Conservation (phyloP, 2,329 filamentous ascomycete species). For the Pseudocercospora fijiensis region DNA sequence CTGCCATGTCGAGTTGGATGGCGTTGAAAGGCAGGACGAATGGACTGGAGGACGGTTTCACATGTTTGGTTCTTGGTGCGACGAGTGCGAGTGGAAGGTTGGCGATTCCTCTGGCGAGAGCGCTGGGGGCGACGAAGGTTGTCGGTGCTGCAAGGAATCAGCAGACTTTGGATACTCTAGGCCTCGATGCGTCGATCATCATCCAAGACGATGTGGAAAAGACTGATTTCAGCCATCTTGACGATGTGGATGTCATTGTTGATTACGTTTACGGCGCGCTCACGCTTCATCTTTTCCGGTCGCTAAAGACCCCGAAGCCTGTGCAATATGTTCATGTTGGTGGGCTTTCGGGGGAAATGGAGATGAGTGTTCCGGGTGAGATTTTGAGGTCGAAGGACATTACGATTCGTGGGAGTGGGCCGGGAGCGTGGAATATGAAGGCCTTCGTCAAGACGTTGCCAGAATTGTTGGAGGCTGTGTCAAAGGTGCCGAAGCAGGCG, state of each 20-base stretch:
- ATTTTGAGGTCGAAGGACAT: constrained; percentile 53
- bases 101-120: constrained; percentile 51
- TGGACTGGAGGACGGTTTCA: constrained; percentile 46
- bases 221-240: constrained; percentile 50
- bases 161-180: constrained; percentile 44
- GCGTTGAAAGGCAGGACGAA: constrained; percentile 50
- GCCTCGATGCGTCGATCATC: constrained; percentile 50
- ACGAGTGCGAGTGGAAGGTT: constrained; percentile 55
- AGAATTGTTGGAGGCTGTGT: constrained; percentile 26
- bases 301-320: constrained; percentile 44
- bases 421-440: constrained; percentile 32
- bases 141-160: constrained; percentile 55
- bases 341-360: constrained; percentile 42
- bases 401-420: constrained; percentile 39
- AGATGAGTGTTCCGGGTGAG: constrained; percentile 44
- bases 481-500: constrained; percentile 26
- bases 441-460: constrained; percentile 27
- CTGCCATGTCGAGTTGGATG: constrained; percentile 59
- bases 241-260: constrained; percentile 55
- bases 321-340: constrained; percentile 58
- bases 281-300: constrained; percentile 44
- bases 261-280: constrained; percentile 59
- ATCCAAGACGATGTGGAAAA: constrained; percentile 43
- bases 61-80: constrained; percentile 54
- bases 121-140: constrained; percentile 51